Evolutionary conservation across 257 asterid genomes (phyloP), one percentile per base, ranked within the genome.

Genomic region (Ilex asprella): DNA sequence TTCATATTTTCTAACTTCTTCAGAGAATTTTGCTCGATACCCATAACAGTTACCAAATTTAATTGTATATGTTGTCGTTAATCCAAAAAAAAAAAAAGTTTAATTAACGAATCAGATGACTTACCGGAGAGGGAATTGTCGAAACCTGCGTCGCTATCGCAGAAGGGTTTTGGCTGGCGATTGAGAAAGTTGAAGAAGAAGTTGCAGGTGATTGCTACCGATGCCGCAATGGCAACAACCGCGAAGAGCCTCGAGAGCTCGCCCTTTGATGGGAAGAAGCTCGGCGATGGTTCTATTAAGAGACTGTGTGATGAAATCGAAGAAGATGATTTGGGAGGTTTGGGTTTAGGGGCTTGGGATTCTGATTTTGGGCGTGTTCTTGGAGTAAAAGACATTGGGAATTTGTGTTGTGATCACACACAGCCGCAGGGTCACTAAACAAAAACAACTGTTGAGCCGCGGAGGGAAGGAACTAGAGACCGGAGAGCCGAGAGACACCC

Each of bases 151-250:
- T 59, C 66, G 15, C 66, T 60, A 21, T 82, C 84, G 77, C 95
- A 90, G 62, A 90, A 87, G 73, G 86, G 95, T 59, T 69, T 80
- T 2, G 71, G 78, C 50, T 76, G 87, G 29, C 61, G 81, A 68
- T 74, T 73, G 69, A 78, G 62, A 44, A 64, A 78, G 11, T 67
- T 43, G 64, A 77, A 65, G 5, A 85, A 59, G 60, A 76, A 76
- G 74, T 83, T 79, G 67, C 88, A 87, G 31, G 73, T 64, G 41
- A 78, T 59, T 1, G 88, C 96, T 46, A 90, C 90, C 64, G 78
- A 69, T 30, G 85, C 71, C 57, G 97, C 93, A 68, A 85, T 66
- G 39, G 81, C 70, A 62, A 87, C 71, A 32, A 85, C 91, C 58
- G 82, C 72, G 46, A 90, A 15, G 70, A 90, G 75, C 61, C 83